Base-by-base conservation (phyloP, 805 yeast genomes). In the Metschnikowia baotianmanensis region DNA sequence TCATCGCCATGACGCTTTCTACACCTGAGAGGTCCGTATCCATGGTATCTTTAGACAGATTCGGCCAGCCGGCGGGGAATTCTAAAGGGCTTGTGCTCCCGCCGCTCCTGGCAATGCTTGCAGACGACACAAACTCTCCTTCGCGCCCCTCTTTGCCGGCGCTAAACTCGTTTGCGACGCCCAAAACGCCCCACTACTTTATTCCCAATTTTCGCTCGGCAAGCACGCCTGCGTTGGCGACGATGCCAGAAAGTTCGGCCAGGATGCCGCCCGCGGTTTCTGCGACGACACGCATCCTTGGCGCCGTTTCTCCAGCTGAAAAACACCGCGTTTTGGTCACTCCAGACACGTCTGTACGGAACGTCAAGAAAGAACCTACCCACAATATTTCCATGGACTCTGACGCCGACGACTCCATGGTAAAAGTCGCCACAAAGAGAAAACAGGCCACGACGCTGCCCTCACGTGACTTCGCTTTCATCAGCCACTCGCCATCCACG, bases 401-500 rank as follows among this genome's bases (percentile, higher is more conserved):
- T 17, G 53, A 47, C 10, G 49, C 50, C 6, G 50, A 45, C 24
- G 46, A 40, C 25, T 37, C 44, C 9, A 43, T 40, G 52, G 21
- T 31, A 22, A 38, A 38, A 18, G 49, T 42, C 18, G 52, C 52
- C 21, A 35, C 46, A 30, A 71, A 70, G 49, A 59, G 74, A 15
- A 47, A 47, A 23, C 33, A 38, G 20, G 20, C 26, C 31, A 19
- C 43, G 22, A 31, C 47, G 12, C 42, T 47, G 13, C 55, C 55
- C 20, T 22, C 51, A n/a, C 43, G 46, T 12, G 54, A 45, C 43
- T 86, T 82, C 65, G 97, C 97, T 13, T 91, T 91, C 64, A 91
- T 91, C 50, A 82, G 95, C 17, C 98, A 91, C 63, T 87, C 96
- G 6, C 95, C 89, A 21, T 81, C 88, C 15, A 86, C 96, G 1